These are phyloP conservation scores for Solanum clarkiae DNA, from an alignment of 257 asterid species.

Conservation along the genomic window DNA sequence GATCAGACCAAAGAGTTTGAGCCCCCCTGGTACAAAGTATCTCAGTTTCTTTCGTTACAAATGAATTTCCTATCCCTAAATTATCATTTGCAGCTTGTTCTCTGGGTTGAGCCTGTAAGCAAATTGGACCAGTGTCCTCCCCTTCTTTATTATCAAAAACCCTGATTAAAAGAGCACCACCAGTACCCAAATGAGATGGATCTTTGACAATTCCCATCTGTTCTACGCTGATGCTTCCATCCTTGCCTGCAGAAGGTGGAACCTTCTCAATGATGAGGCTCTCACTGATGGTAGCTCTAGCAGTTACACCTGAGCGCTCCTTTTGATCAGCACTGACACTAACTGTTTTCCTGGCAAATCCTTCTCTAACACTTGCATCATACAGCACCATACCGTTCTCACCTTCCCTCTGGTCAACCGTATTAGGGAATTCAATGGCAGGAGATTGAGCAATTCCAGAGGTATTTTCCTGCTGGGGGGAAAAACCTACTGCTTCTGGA, in stretches of 20 bases:
- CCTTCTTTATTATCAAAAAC: slow-evolving; percentile 65
- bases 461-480: slow-evolving; percentile 38
- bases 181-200: slow-evolving; percentile 12
- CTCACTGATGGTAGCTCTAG: slow-evolving; percentile 74
- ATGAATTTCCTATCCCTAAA: slow-evolving; percentile 49
- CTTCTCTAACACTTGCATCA: slow-evolving; percentile 33
- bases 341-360: slow-evolving; percentile 29
- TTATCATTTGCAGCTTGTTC: slow-evolving; percentile 74
- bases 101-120: slow-evolving; percentile 83
- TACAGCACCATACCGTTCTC: slow-evolving; percentile 25
- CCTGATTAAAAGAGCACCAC: slow-evolving; percentile 47
- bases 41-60: slow-evolving; percentile 65
- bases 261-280: slow-evolving; percentile 82
- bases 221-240: slow-evolving; percentile 43
- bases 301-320: slow-evolving; percentile 57
- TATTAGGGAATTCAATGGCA: slow-evolving; percentile 32
- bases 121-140: slow-evolving; percentile 47
- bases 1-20: slow-evolving; percentile 79
- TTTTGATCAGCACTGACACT: slow-evolving; percentile 35
- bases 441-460: slow-evolving; percentile 33
- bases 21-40: slow-evolving; percentile 52
- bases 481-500: slow-evolving; percentile 92
- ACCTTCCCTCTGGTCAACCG: slow-evolving; percentile 30
- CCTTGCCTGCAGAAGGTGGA: slow-evolving; percentile 43
- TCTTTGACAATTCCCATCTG: slow-evolving; percentile 36